These are phyloP conservation scores for Colletotrichum liriopes DNA, from an alignment of 2,329 filamentous ascomycete genomes.

Conservation along the genomic window DNA sequence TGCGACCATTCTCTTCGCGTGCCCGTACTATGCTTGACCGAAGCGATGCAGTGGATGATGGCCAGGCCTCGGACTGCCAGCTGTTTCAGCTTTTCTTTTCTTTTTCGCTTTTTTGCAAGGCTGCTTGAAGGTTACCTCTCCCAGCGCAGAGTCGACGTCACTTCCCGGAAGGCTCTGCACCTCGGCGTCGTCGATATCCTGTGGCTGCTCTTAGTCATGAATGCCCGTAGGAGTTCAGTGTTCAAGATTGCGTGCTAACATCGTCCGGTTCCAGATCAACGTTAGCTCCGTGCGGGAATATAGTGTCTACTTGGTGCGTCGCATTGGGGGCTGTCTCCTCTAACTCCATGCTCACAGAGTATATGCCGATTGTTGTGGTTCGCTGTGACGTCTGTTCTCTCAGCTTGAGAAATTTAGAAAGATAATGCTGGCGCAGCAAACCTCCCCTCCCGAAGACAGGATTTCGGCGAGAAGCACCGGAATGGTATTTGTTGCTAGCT, in stretches of 20 bases:
- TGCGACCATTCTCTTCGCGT: conserved; percentile 55
- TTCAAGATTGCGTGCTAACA: conserved; percentile 19
- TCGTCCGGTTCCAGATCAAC: conserved; percentile 41
- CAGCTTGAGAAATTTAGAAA: not conserved
- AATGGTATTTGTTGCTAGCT: conserved; percentile 8
- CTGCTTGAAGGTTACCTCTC: conserved; percentile 44
- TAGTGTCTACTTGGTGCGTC: conserved; percentile 23
- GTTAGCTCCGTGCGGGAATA: conserved; percentile 14
- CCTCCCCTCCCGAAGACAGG: not conserved
- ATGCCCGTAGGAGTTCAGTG: not conserved
- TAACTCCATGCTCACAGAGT: conserved; percentile 20
- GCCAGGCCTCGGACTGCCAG: conserved; percentile 47
- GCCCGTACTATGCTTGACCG: conserved; percentile 50
- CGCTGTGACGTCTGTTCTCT: not conserved
- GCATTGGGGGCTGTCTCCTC: conserved; percentile 27
- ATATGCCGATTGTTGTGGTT: not conserved
- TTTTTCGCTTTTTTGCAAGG: not conserved
- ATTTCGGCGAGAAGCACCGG: not conserved
- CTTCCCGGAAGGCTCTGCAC: conserved; percentile 40
- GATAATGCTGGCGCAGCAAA: not conserved
- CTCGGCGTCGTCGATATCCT: conserved; percentile 39
- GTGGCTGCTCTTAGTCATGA: not conserved
- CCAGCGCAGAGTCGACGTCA: conserved; percentile 49
- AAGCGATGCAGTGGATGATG: conserved; percentile 52
- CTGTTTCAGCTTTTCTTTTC: not conserved